Evolutionary conservation across 169 alveolate species (phyloP).

Genomic region (Plasmodium cynomolgi): DNA sequence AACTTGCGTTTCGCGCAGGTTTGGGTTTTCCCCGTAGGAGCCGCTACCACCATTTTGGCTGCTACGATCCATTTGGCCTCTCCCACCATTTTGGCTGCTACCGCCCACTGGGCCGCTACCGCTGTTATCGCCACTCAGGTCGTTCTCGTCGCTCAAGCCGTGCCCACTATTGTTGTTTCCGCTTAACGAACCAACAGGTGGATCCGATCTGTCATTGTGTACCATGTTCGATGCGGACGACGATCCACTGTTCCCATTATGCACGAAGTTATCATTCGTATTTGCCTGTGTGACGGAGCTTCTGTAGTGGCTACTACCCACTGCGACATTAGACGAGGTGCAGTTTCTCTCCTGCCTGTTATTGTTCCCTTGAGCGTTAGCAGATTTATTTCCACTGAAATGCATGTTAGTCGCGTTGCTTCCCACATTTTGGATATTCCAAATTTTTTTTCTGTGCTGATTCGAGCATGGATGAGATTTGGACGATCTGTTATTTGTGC

Average conservation of each 20-base stretch:
- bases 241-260: neutral
- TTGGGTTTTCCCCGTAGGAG: neutral
- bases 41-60: neutral
- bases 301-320: neutral
- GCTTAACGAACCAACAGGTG: neutral
- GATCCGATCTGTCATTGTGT: neutral
- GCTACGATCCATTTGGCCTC: too few relatives aligned
- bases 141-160: neutral
- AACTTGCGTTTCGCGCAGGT: neutral
- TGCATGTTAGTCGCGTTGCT: neutral
- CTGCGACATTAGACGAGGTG: neutral
- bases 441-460: neutral
- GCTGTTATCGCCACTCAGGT: neutral
- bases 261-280: neutral
- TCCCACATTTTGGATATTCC: neutral
- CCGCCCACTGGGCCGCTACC: neutral
- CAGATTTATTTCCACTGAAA: neutral
- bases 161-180: neutral
- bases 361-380: neutral
- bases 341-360: neutral
- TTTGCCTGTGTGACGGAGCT: neutral
- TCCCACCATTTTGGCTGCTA: neutral
- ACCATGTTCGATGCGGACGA: neutral
- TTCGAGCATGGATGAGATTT: neutral
- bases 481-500: neutral